Percentiles rank a stretch among this genome's conserved stretches.
Evolutionary conservation across 345 rosid genomes (phyloP).

Genomic region (Brassica carinata): DNA sequence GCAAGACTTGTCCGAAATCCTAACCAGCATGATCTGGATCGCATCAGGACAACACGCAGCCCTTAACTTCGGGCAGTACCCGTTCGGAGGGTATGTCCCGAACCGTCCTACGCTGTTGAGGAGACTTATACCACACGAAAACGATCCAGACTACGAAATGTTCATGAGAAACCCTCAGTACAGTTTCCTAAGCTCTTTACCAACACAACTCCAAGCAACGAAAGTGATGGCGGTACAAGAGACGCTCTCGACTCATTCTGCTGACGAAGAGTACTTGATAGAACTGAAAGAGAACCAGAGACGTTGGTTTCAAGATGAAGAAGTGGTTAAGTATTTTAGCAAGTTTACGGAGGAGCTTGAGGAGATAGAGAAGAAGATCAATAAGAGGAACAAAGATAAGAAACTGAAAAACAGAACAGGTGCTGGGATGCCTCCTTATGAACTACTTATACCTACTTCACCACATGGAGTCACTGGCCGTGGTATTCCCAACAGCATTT

Average conservation of each 20-base stretch:
- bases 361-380: constrained; percentile 70
- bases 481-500: constrained; percentile 93
- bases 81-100: constrained; percentile 93
- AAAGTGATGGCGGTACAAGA: constrained; percentile 98
- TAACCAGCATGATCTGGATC: constrained; percentile 79
- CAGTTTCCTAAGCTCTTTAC: constrained; percentile 64
- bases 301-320: constrained; percentile 70
- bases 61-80: constrained; percentile 92
- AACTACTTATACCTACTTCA: constrained; percentile 79
- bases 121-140: constrained; percentile 69
- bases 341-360: constrained; percentile 58
- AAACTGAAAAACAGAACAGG: constrained; percentile 72
- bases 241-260: constrained; percentile 83
- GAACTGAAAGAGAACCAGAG: constrained; percentile 54
- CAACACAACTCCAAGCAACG: constrained; percentile 90
- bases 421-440: constrained; percentile 92
- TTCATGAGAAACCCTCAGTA: constrained; percentile 71
- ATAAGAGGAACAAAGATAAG: constrained; percentile 60
- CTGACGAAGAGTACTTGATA: constrained; percentile 86
- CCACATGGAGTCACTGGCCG: constrained; percentile 90
- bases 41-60: constrained; percentile 98
- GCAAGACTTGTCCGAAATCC: constrained; percentile 69
- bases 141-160: constrained; percentile 58
- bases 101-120: constrained; percentile 85
- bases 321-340: constrained; percentile 51